phyloP scores from a whole-genome alignment of 495 filamentous ascomycete species.

The Daldinia bambusicola region DNA sequence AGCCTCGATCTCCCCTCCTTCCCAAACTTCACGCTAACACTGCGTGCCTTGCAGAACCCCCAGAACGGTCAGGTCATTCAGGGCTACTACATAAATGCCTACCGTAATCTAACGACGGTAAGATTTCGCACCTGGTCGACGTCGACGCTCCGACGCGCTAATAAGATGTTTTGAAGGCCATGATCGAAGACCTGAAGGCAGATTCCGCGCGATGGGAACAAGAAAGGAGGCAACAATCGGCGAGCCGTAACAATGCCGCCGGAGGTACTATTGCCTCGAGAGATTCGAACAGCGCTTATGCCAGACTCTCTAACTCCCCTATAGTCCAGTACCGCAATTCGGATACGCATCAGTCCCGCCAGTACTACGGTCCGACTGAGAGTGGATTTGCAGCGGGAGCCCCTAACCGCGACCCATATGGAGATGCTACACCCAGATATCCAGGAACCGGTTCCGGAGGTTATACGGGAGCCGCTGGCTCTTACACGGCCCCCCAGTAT shows the following conservation, averaged over 20 bases:
- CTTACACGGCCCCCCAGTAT: conserved; percentile 47
- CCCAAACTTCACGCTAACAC: conserved; percentile 38
- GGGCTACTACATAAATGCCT: conserved; percentile 88
- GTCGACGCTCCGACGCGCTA: conserved; percentile 27
- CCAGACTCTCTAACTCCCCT: conserved; percentile 68
- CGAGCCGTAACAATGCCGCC: conserved; percentile 55
- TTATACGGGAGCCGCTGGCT: conserved; percentile 49
- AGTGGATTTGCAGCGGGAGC: conserved; percentile 38
- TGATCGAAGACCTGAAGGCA: conserved; percentile 86
- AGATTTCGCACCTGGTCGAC: conserved; percentile 49
- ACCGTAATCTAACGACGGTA: conserved; percentile 87
- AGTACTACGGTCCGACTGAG: conserved; percentile 61
- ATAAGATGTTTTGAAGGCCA: conserved; percentile 66
- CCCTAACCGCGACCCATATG: conserved; percentile 44
- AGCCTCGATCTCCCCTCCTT: conserved; percentile 14
- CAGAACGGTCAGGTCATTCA: conserved; percentile 68
- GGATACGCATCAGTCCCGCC: conserved; percentile 60
- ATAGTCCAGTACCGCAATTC: conserved; percentile 65
- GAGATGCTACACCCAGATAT: conserved; percentile 49
- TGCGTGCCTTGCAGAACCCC: conserved; percentile 43
- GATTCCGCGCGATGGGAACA: conserved; percentile 85
- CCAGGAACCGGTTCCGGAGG: conserved; percentile 51
- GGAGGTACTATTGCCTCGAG: conserved; percentile 68
- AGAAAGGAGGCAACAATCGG: conserved; percentile 67
- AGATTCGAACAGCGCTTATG: conserved; percentile 59